Base-by-base conservation (phyloP, 2,329 filamentous ascomycete species). In the Ceratocystis harringtonii region DNA sequence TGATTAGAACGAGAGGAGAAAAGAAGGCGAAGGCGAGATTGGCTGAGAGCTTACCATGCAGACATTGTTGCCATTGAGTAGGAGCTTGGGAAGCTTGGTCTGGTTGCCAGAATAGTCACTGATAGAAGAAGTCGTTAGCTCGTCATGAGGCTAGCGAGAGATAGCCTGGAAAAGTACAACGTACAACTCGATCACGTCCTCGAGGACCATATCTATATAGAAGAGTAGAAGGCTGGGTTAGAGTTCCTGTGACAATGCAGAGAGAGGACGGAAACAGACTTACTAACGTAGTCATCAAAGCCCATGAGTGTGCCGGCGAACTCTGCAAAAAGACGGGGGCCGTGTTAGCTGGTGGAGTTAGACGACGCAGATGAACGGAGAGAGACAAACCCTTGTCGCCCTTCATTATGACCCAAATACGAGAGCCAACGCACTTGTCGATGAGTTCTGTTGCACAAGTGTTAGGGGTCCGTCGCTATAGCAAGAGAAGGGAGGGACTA, bases 371-470 rank as follows among this genome's bases (percentile, higher is more conserved):
- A 32, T 15, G 28, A 36, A 19, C 8, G 15, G 17, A 58, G 6
- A 36, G 63, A 70, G 64, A 62, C 74, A 44, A 77, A 95, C 94
- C 94, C 80, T 96, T 97, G 74, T 97, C 94, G 70, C 92, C 90
- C 78, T 99, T 99, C 94, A 99, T 99, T 72, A 99, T 85, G 69
- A 99, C 92, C 92, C 92, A 96, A 76, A 99, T 97, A 72, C 88
- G 88, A 65, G 92, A 97, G 68, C 94, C 94, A 70, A 99, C 92
- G 75, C 94, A 99, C 78, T 96, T 96, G 80, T 99, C 94, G 76
- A 99, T 97, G 74, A 99, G 85, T 78, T 99, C 94, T 96, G 73
- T 28, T 41, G 61, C 25, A n/a, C 22, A 61, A 58, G 50, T 62
- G 61, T 28, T 22, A 48, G 48, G 48, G 19, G 36, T 15, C 36